Base-by-base conservation (phyloP, 352 stramenopile species). In the Pilasporangium apinafurcum region DNA sequence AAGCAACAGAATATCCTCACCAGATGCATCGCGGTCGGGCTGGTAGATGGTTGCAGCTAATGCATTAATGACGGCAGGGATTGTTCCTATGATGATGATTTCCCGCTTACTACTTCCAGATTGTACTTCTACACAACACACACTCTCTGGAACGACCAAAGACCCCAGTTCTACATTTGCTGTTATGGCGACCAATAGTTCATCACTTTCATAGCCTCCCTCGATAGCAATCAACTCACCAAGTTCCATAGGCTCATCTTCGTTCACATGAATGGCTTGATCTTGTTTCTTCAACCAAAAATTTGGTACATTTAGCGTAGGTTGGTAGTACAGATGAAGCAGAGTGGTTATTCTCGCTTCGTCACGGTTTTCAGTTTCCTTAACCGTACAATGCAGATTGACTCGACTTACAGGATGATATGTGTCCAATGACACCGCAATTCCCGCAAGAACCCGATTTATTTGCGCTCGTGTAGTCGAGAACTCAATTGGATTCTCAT, bases 121-220 rank as follows among this genome's bases (percentile, higher is more conserved):
- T 25, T n/a, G 26, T 1, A 45, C 40, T 12, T 41, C 31, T 2
- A 51, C 43, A 17, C 50, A 57, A 21, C 50, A 57, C 21, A 57
- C 50, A 3, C 17, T 16, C 18, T 20, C 33, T n/a, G 28, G 14
- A 9, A 51, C 35, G 30, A 13, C 30, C 14, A 57, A 20, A 17
- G 14, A 30, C 16, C 50, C 50, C 31, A 43, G 43, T 4, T 26
- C 16, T 18, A 48, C 40, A 2, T n/a, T 17, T 5, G 48, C 18
- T 5, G n/a, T 37, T 4, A 20, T 43, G 29, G 48, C 14, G 18
- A 57, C 35, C 18, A 51, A 24, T n/a, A 32, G 25, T 4, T 27
- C 24, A 5, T 42, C 36, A 10, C 29, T 5, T 8, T 41, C 26
- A 28, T 7, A 27, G n/a, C 22, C 17, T 18, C 24, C 42, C 16